Evolutionary conservation across 176 grass and related monocot genomes (phyloP).

Genomic region (Aegilops tauschii): DNA sequence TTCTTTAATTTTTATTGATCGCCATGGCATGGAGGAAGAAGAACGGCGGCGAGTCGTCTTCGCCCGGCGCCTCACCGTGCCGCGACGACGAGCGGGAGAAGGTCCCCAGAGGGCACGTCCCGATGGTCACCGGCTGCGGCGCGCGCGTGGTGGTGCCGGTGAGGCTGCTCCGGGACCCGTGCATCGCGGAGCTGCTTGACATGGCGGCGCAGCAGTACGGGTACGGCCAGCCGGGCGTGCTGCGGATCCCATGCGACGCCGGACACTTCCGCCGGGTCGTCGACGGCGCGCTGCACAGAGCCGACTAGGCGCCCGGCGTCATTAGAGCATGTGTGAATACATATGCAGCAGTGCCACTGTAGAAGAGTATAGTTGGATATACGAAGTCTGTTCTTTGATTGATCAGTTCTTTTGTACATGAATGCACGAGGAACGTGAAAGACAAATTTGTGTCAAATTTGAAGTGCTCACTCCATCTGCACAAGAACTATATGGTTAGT

Average conservation of each 20-base stretch:
- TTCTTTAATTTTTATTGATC: neutral
- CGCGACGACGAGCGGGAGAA: neutral
- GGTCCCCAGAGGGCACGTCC: slow-evolving; percentile 30
- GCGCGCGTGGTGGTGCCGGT: slow-evolving; percentile 61
- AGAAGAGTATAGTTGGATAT: neutral
- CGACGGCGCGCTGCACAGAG: slow-evolving; percentile 11
- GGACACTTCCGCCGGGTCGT: slow-evolving; percentile 29
- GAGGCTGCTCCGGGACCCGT: slow-evolving; percentile 41
- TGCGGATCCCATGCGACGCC: slow-evolving; percentile 56
- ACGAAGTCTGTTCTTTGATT: neutral
- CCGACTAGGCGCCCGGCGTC: neutral
- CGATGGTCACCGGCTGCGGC: slow-evolving; percentile 33
- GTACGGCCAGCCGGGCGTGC: slow-evolving; percentile 54
- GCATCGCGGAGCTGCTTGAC: slow-evolving; percentile 54
- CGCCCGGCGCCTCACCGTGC: no score
- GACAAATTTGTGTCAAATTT: neutral
- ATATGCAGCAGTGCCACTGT: neutral
- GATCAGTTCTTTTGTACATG: neutral
- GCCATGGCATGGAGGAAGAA: no score
- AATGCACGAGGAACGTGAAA: neutral
- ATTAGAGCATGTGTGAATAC: no score
- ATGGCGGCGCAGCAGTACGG: slow-evolving; percentile 49
- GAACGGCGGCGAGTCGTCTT: no score
- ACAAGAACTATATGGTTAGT: no score
- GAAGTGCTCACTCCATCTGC: neutral